Base-by-base conservation (phyloP, 495 filamentous ascomycete species). In the Immersiella caudata region DNA sequence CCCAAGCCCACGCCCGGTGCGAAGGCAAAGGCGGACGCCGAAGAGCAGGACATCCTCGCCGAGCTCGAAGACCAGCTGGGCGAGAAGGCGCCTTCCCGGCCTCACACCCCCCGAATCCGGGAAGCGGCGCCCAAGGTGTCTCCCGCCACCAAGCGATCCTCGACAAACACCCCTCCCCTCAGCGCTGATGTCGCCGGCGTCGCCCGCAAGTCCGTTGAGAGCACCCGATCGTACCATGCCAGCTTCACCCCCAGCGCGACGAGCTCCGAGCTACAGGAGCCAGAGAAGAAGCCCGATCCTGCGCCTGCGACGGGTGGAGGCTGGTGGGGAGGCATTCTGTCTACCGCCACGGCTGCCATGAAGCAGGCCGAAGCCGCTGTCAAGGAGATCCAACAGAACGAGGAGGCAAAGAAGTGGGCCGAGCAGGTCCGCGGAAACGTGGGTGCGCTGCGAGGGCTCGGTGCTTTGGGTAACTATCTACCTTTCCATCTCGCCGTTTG, bases 321-420 rank as follows among this genome's bases (percentile, higher is more conserved):
- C 60, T 97, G 95, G 94, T 97, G 93, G 93, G 94, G 95, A 66
- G 89, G 93, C 12, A 71, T 97, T 24, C 89, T 94, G 70, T 84
- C 86, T 25, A 89, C 88, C 6, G 88, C 88, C 46, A 85, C 83
- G 56, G 92, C 93, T 36, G 96, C 94, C 52, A 91, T 97, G 78
- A 97, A 96, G 84, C 92, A 93, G 75, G 95, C 96, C 33, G 93
- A 98, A 77, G 93, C 89, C 18, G 88, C 93, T 0, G 93, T 96
- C 58, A 96, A 96, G 74, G 93, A 97, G 75, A 93, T 98, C 50
- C 92, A 96, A 75, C 91, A 93, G 72, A 97, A 97, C 67, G 93
- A 99, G 78, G 95, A 99, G 76, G 95, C 94, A 50, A 92, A 93
- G 79, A 89, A 90, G 78, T 98, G 95, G 95, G 95, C 93, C 6